phyloP scores from a whole-genome alignment of 2,329 filamentous ascomycete species.

The Exophiala mesophila region DNA sequence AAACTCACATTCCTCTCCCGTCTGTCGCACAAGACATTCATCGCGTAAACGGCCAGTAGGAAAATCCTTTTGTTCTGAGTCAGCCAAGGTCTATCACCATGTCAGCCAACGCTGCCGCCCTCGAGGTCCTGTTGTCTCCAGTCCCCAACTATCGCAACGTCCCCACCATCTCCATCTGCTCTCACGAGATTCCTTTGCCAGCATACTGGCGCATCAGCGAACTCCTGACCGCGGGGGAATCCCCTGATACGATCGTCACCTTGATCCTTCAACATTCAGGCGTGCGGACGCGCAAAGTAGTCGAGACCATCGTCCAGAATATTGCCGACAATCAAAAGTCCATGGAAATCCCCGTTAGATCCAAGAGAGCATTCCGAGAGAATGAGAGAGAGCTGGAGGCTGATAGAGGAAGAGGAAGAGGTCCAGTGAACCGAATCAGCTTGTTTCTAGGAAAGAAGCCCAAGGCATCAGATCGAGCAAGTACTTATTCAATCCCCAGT shows the following conservation, averaged over 20 bases:
- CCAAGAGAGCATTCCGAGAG: neutral
- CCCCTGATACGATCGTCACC: slow-evolving; percentile 9
- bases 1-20: too few relatives aligned
- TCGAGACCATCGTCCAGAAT: slow-evolving; percentile 12
- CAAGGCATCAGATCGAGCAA: neutral
- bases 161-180: slow-evolving; percentile 17
- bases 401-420: neutral
- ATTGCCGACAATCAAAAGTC: slow-evolving; percentile 14
- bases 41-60: too few relatives aligned
- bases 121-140: slow-evolving; percentile 16
- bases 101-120: slow-evolving; percentile 6
- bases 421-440: neutral
- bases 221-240: slow-evolving; percentile 10
- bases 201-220: slow-evolving; percentile 18
- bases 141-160: slow-evolving; percentile 15
- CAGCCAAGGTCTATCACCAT: too few relatives aligned
- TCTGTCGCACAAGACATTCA: too few relatives aligned
- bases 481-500: neutral
- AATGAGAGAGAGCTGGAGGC: neutral
- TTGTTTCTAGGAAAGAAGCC: neutral
- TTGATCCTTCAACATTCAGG: slow-evolving; percentile 12
- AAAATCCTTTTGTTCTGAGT: too few relatives aligned
- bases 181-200: slow-evolving; percentile 16
- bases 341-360: neutral
- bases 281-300: slow-evolving; percentile 5